Percentiles rank a stretch among this genome's conserved stretches.
These are phyloP conservation scores for Kurtzmaniella natalensis DNA, from an alignment of 1,139 yeast species.

Conservation along the genomic window DNA sequence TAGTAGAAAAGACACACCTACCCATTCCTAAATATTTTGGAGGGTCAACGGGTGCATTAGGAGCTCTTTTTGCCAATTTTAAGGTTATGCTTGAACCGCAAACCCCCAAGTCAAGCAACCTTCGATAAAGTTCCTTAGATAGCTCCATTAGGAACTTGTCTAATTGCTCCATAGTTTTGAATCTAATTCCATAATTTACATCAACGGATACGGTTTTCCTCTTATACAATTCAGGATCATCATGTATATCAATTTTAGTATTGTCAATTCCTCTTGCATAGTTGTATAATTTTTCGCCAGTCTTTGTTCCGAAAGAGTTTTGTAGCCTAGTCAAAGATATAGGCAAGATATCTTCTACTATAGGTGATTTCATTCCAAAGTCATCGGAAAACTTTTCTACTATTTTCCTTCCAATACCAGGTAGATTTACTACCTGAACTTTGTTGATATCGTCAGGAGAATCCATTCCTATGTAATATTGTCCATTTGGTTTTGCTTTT, in stretches of 20 bases:
- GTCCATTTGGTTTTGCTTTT: conserved; percentile 79
- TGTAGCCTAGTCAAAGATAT: conserved; percentile 36
- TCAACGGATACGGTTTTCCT: conserved; percentile 84
- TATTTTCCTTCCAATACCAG: conserved; percentile 75
- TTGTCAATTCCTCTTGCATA: conserved; percentile 67
- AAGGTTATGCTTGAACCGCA: conserved; percentile 58
- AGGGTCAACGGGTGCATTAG: conserved; percentile 66
- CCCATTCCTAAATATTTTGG: conserved; percentile 87
- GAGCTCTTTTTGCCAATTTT: conserved; percentile 61
- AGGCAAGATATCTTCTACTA: conserved; percentile 29
- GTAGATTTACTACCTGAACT: too few relatives aligned
- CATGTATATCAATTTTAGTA: conserved; percentile 49
- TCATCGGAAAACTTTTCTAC: conserved; percentile 33
- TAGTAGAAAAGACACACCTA: conserved; percentile 58
- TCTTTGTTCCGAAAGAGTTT: conserved; percentile 57
- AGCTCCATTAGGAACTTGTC: conserved; percentile 59
- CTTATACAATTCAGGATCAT: conserved; percentile 40
- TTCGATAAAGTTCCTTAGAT: conserved; percentile 52
- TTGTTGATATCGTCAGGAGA: conserved; percentile 46
- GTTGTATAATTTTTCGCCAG: conserved; percentile 60
- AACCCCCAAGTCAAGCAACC: conserved; percentile 46
- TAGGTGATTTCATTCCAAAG: conserved; percentile 10
- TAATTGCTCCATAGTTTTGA: conserved; percentile 54
- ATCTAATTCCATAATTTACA: conserved; percentile 87
- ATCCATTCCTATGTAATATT: conserved; percentile 37